A percentile compares a stretch with the other conserved stretches of the same genome.
phyloP scores from a whole-genome alignment of 2,329 filamentous ascomycete species.

The Exophiala mesophila region DNA sequence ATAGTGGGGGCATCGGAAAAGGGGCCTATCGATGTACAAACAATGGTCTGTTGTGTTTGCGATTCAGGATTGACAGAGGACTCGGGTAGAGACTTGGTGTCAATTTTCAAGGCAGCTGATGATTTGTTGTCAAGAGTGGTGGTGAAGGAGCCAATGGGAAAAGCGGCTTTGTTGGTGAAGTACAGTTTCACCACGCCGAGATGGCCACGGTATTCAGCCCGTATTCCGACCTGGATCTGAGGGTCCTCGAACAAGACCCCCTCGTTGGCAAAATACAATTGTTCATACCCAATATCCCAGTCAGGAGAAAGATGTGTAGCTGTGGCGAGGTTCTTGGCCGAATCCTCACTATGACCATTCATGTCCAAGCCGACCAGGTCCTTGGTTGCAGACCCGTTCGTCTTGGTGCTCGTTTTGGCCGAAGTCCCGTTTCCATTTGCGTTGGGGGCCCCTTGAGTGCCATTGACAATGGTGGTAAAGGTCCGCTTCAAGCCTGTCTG shows the following conservation, averaged over 20 bases:
- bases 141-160: conserved; percentile 82
- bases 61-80: conserved; percentile 67
- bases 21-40: conserved; percentile 80
- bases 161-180: conserved; percentile 88
- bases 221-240: conserved; percentile 85
- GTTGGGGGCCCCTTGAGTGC: conserved; percentile 33
- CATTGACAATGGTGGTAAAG: conserved; percentile 59
- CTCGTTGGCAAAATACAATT: conserved; percentile 71
- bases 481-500: conserved; percentile 78
- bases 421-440: conserved; percentile 37
- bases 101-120: conserved; percentile 68
- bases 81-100: conserved; percentile 83
- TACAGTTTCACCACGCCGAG: conserved; percentile 94
- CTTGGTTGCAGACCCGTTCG: conserved; percentile 43
- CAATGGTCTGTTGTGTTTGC: conserved; percentile 88
- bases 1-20: conserved; percentile 86
- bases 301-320: conserved; percentile 89
- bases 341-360: conserved; percentile 50
- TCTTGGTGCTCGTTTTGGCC: conserved; percentile 7
- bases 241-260: conserved; percentile 92
- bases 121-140: conserved; percentile 77
- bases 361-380: conserved; percentile 83
- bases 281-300: conserved; percentile 87
- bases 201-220: conserved; percentile 92
- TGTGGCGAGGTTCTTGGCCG: conserved; percentile 72